phyloP scores from a whole-genome alignment of 2,329 filamentous ascomycete genomes.

The Colletotrichum cereale region DNA sequence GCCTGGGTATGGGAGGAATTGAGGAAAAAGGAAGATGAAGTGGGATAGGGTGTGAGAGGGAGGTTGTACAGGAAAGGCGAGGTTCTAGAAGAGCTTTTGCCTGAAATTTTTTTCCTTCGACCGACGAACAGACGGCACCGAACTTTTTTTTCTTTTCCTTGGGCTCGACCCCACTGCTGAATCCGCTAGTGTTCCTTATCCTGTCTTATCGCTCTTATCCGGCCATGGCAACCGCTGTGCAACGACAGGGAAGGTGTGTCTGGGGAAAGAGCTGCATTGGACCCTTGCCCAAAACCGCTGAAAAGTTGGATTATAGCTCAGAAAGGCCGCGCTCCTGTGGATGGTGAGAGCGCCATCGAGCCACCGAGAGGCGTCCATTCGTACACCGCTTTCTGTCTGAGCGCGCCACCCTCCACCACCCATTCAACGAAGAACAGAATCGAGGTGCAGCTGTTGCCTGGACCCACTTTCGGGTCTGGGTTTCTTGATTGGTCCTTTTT shows the following conservation, averaged over 20 bases:
- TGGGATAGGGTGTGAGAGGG: slow-evolving; percentile 33
- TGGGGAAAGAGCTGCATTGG: slow-evolving; percentile 37
- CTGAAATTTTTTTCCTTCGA: slow-evolving; percentile 41
- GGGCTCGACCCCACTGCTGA: slow-evolving; percentile 35
- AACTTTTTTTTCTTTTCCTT: slow-evolving; percentile 32
- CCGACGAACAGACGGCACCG: slow-evolving; percentile 30
- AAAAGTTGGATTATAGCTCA: slow-evolving; percentile 11
- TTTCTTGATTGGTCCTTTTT: neutral
- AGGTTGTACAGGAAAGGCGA: slow-evolving; percentile 32
- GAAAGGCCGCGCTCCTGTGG: slow-evolving; percentile 13
- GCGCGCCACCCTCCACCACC: neutral
- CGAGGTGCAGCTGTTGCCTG: neutral
- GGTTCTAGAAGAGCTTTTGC: slow-evolving; percentile 37
- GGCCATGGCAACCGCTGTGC: slow-evolving; percentile 39
- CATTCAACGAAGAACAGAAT: neutral
- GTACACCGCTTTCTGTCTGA: slow-evolving; percentile 33
- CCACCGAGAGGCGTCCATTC: slow-evolving; percentile 27
- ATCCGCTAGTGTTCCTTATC: slow-evolving; percentile 40
- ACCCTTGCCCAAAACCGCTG: slow-evolving; percentile 24
- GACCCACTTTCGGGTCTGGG: neutral
- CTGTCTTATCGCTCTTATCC: slow-evolving; percentile 39
- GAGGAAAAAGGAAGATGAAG: slow-evolving; percentile 32
- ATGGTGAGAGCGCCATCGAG: slow-evolving; percentile 20
- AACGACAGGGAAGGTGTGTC: slow-evolving; percentile 39
- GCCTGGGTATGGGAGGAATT: slow-evolving; percentile 2